Percentiles rank a stretch among this genome's conserved stretches.
These are phyloP conservation scores for Tuber calosporum DNA, from an alignment of 495 filamentous ascomycete species.

Conservation along the genomic window DNA sequence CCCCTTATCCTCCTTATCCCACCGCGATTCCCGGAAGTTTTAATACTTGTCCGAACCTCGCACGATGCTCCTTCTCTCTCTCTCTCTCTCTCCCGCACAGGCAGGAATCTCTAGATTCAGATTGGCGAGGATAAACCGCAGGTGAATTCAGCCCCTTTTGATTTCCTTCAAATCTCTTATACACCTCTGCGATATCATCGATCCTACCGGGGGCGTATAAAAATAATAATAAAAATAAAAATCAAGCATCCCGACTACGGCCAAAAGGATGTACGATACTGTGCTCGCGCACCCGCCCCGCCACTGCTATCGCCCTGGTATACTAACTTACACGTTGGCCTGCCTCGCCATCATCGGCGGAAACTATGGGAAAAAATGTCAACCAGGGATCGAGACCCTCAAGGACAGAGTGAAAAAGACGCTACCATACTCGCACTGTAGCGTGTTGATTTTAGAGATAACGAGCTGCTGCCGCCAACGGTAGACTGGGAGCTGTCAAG, in stretches of 20 bases:
- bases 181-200: not conserved
- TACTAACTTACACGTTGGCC: not conserved
- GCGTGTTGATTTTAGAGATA: not conserved
- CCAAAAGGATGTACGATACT: not conserved
- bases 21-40: conserved; percentile 4
- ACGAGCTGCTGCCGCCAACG: not conserved
- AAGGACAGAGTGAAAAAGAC: not conserved
- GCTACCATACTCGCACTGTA: not conserved
- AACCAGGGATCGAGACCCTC: not conserved
- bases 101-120: not conserved
- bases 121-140: not conserved
- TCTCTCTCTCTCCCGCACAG: not conserved
- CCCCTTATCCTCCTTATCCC: not conserved
- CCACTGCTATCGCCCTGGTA: not conserved
- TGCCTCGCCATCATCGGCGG: not conserved
- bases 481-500: not conserved
- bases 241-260: not conserved
- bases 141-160: not conserved
- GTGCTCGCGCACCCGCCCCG: not conserved
- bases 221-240: not conserved
- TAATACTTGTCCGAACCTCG: not conserved
- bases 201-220: not conserved
- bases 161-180: not conserved
- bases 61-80: too few relatives aligned
- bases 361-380: not conserved